phyloP scores from a whole-genome alignment of 176 grass and related monocot species.

The Rhipidocladum racemiflorum region DNA sequence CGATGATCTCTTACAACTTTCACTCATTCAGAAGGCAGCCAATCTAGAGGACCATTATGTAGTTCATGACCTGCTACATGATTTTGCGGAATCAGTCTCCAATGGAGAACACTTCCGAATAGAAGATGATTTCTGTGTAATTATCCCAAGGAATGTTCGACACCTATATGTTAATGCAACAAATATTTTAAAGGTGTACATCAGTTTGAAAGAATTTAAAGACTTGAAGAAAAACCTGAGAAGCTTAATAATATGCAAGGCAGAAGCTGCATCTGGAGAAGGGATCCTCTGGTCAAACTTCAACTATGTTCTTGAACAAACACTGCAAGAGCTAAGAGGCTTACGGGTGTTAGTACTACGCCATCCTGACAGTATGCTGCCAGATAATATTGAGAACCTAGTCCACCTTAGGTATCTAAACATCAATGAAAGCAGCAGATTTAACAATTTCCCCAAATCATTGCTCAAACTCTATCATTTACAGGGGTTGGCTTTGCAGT shows the following conservation, averaged over 20 bases:
- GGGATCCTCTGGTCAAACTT: neutral
- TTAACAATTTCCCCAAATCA: slow-evolving; percentile 17
- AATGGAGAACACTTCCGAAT: slow-evolving; percentile 44
- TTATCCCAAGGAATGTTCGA: slow-evolving; percentile 22
- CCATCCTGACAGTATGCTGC: slow-evolving; percentile 23
- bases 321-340: slow-evolving; percentile 2
- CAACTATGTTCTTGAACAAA: slow-evolving; percentile 15
- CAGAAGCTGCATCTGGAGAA: neutral
- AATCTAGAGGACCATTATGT: slow-evolving; percentile 26
- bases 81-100: slow-evolving; percentile 39
- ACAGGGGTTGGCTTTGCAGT: slow-evolving; percentile 16
- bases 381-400: slow-evolving; percentile 26
- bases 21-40: slow-evolving; percentile 35
- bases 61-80: slow-evolving; percentile 56
- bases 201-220: neutral
- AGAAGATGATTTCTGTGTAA: slow-evolving; percentile 27
- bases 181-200: slow-evolving; percentile 9
- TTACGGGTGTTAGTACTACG: slow-evolving; percentile 36
- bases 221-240: slow-evolving; percentile 38
- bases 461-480: slow-evolving; percentile 45
- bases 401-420: slow-evolving; percentile 44
- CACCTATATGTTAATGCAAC: slow-evolving; percentile 48
- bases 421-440: neutral
- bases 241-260: slow-evolving; percentile 42
- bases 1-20: slow-evolving; percentile 37